Percentiles rank a stretch among this genome's conserved stretches.
These are phyloP conservation scores for Candida vaughaniae DNA, from an alignment of 805 yeast genomes.

Conservation along the genomic window DNA sequence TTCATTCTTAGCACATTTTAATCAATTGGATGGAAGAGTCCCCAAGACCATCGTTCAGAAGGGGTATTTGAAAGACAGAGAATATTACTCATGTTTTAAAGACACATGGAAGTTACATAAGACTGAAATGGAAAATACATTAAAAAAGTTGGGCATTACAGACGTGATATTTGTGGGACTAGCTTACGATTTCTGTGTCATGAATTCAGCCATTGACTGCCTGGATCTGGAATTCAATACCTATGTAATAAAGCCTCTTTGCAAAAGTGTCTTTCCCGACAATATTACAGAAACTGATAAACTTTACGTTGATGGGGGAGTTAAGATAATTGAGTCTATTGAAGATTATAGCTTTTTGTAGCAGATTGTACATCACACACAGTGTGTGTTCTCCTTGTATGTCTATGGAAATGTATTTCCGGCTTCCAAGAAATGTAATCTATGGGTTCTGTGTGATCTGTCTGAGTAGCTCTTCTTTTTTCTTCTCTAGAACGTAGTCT, in stretches of 20 bases:
- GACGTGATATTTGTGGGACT: slow-evolving; percentile 76
- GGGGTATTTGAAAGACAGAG: slow-evolving; percentile 71
- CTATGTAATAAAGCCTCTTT: slow-evolving; percentile 54
- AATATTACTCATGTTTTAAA: slow-evolving; percentile 82
- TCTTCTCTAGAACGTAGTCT: slow-evolving; percentile 43
- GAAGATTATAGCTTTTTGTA: slow-evolving; percentile 10
- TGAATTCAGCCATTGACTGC: slow-evolving; percentile 72
- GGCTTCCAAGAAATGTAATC: too few relatives aligned
- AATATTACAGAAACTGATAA: slow-evolving; percentile 32
- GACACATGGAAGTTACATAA: slow-evolving; percentile 74
- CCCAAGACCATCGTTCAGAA: slow-evolving; percentile 52
- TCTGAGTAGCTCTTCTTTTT: slow-evolving; percentile 42
- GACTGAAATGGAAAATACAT: slow-evolving; percentile 59
- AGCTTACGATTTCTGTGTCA: slow-evolving; percentile 86
- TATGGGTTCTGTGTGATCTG: slow-evolving; percentile 28
- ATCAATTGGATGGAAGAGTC: slow-evolving; percentile 29
- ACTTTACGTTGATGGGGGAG: slow-evolving; percentile 31
- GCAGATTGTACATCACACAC: too few relatives aligned
- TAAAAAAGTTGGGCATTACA: slow-evolving; percentile 48
- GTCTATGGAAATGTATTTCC: too few relatives aligned
- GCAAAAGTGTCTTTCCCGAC: slow-evolving; percentile 55
- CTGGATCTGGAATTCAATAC: slow-evolving; percentile 61
- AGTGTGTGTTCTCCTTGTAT: neutral
- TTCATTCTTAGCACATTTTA: slow-evolving; percentile 41
- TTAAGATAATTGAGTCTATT: slow-evolving; percentile 21